Base-by-base conservation (phyloP, 176 grass and related monocot genomes). In the Triticum dicoccoides region DNA sequence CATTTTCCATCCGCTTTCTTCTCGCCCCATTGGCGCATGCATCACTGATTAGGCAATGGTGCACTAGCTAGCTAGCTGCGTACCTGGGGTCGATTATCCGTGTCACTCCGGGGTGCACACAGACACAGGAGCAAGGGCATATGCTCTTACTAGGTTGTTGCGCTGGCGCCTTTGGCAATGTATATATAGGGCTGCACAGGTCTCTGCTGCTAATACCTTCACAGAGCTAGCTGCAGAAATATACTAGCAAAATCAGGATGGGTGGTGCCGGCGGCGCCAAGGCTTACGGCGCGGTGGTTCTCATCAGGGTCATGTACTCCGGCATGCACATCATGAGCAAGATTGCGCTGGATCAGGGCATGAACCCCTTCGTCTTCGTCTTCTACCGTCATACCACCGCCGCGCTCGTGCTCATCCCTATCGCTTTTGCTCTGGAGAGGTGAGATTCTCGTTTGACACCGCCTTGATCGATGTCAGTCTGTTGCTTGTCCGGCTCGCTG, bases 321-420 rank as follows among this genome's bases (percentile, higher is more conserved):
- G 87, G 89, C 71, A 88, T 91, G 89, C 91, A 95, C 25, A 72
- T 95, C 14, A 29, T 95, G 52, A 79, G 85, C 54, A 95, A 95
- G 88, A 77, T 71, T 11, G 91, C 91, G 52, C 59, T 97, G 77
- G 75, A 93, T 63, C 58, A 84, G 12, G 95, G 91, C 89, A 82
- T 91, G 90, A 97, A 87, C 87, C 79, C 92, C 2, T 79, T 79
- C 39, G 91, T 97, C 17, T 93, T 93, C 73, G 45, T 95, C 11
- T 95, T 97, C 89, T 97, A 95, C 25, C 88, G 95, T n/a, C 92
- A 95, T 49, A 79, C 82, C 11, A 58, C 86, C 4, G 95, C 82
- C 1, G 88, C 95, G 44, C 75, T 97, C 20, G 79, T 91, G 4
- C 25, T 98, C 38, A 84, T 85, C 11, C 93, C 95, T 9, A 7